Base-by-base conservation (phyloP, 495 filamentous ascomycete species). In the Penicillium riverlandense region DNA sequence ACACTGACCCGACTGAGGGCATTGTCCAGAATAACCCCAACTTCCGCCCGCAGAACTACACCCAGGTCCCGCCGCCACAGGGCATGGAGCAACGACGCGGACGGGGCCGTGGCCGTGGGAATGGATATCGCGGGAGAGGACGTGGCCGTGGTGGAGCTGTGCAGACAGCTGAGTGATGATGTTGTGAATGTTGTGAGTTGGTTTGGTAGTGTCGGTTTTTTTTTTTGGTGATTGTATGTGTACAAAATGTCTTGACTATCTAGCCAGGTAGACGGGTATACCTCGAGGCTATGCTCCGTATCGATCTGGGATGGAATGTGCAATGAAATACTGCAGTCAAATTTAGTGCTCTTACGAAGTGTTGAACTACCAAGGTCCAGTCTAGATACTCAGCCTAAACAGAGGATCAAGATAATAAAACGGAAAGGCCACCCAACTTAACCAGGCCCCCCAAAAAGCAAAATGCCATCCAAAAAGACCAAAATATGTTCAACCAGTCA, bases 41-140 rank as follows among this genome's bases (percentile, higher is more conserved):
- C 41, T 81, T 79, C 62, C 67, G 66, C 22, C 77, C 77, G 22
- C 73, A 79, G 52, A 70, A 64, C 43, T 95, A 92, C 54, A 71
- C 72, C 30, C 79, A 79, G 40, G 86, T 91, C 8, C 89, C 92
- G 4, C 92, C 92, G 6, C 91, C 91, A 0, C 62, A 85, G 27
- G 77, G 49, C 31, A 51, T 92, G 29, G 78, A 90, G 48, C 62
- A 66, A 15, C 63, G 80, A n/a, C 63, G 76, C 40, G 69, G 81
- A 37, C 68, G 82, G 11, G 67, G 80, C 7, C 67, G 79, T 16
- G 70, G 77, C 27, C 61, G 59, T 43, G 61, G 52, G n/a, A 53
- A 58, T 38, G 54, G 54, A 38, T 55, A 38, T 35, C 53, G 53
- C 16, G 65, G 63, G 7, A 52, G 64, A 14, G 60, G 61, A 16